Base-by-base conservation (phyloP, 345 rosid species). In the Eutrema yunnanense region DNA sequence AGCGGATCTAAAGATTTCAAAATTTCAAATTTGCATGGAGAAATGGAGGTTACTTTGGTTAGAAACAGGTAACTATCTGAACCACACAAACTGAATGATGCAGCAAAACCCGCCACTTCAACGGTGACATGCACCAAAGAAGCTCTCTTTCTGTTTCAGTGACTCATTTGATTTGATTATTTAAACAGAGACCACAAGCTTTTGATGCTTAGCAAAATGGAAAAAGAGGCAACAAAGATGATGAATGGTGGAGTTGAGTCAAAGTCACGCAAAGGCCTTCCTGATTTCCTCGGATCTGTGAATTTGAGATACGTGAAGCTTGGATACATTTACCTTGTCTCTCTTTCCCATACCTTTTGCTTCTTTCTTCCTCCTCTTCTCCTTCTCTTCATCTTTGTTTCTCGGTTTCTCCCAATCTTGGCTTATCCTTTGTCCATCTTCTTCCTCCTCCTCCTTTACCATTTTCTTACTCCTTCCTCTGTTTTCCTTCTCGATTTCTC, bases 301-400 rank as follows among this genome's bases (percentile, higher is more conserved):
- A 85, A 90, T 78, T 46, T 88, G 65, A 88, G 81, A 62, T 85
- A 86, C 49, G 87, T 88, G 22, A 84, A 65, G 75, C 88, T 85
- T 22, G 96, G 90, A 1, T 88, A 82, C 74, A 77, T 82, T 13
- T 86, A 86, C 74, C 85, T 90, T 62, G 80, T 86, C 26, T 56
- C 78, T n/a, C 80, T 81, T 27, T 69, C 78, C 27, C 29, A 41
- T 14, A 47, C 62, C 1, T 57, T 64, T 43, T 54, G 83, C 34
- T 85, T 79, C 54, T 61, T 81, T 56, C 29, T 83, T 5, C 59
- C 60, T 49, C 77, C 83, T 8, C 82, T 87, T 3, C 14, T 82
- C 48, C 72, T 80, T 33, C 52, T 80, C 6, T 34, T 80, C 14
- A 42, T 84, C 55, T 66, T 86, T 57, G 66, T 59, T 29, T 70